Evolutionary conservation across 352 stramenopile genomes (phyloP), one percentile per base, ranked within the genome.

Genomic region (Pythium grandisporangium): DNA sequence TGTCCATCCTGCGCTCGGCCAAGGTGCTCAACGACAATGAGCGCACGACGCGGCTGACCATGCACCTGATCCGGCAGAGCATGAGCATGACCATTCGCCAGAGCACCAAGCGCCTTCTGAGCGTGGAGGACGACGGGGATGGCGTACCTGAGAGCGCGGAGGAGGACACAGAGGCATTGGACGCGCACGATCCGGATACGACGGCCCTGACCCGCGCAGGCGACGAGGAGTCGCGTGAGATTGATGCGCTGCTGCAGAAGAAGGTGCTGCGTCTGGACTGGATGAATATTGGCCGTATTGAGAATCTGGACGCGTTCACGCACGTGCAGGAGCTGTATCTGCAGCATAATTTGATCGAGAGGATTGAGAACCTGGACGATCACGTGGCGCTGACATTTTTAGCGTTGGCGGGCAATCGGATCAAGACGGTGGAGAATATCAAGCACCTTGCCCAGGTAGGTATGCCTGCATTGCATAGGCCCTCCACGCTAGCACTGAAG

Each of bases 261-360:
- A 82, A 77, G 54, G 48, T 66, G 22, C 42, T 90, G 30, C 64
- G 76, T 4, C 33, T 90, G 5, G 76, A 90, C 60, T 87, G 71
- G 76, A 61, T 84, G 24, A 70, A 69, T 42, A 66, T 90, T 21
- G 59, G 65, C 23, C 59, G 63, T 37, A 84, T 90, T 27, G 76
- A 90, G 41, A 87, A 90, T 34, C 39, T 90, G 4, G 72, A 90
- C 22, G 73, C 62, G 35, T 85, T 85, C 37, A 80, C 66, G 23
- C 72, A 87, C 35, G 51, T 90, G 24, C 58, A 82, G 32, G 73
- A 87, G 45, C 42, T 90, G 22, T 87, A 87, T 43, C 58, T 90
- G 3, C 76, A 90, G 57, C 73, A 84, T 45, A 90, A 90, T 48
- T 30, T 76, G 33, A 69, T 90, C 14, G 40, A 63, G 30, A 42